A percentile compares a stretch with the other conserved stretches of the same genome.
Evolutionary conservation across 1,139 yeast genomes (phyloP).

Genomic region (Pichia norvegensis): DNA sequence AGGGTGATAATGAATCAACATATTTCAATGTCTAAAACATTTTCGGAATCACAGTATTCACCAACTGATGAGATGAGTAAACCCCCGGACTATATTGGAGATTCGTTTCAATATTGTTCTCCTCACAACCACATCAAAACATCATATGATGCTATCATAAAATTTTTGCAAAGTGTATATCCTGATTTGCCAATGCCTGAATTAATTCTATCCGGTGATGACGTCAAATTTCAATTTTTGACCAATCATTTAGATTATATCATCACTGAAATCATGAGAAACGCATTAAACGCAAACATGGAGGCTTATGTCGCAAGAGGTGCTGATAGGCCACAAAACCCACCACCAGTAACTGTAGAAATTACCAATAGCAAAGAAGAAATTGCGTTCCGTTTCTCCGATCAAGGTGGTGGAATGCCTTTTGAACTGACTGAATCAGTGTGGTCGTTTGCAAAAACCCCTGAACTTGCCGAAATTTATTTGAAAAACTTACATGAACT

Average conservation of each 20-base stretch:
- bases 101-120: slow-evolving; percentile 70
- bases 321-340: no score
- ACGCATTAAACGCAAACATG: slow-evolving; percentile 45
- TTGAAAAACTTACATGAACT: slow-evolving; percentile 58
- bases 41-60: slow-evolving; percentile 26
- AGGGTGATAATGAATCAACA: slow-evolving; percentile 90
- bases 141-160: slow-evolving; percentile 45
- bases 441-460: slow-evolving; percentile 79
- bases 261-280: slow-evolving; percentile 78
- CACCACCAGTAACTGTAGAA: slow-evolving; percentile 68
- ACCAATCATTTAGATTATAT: slow-evolving; percentile 80
- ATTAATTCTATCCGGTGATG: slow-evolving; percentile 62
- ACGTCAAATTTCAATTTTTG: slow-evolving; percentile 68
- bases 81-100: slow-evolving; percentile 74
- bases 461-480: slow-evolving; percentile 48
- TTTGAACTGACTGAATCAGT: slow-evolving; percentile 50
- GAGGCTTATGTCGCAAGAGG: slow-evolving; percentile 11
- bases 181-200: slow-evolving; percentile 66
- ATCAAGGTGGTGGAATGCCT: slow-evolving; percentile 81
- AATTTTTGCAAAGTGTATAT: slow-evolving; percentile 38
- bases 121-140: slow-evolving; percentile 61
- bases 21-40: slow-evolving; percentile 63
- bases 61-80: slow-evolving; percentile 26
- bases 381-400: slow-evolving; percentile 72
- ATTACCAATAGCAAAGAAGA: slow-evolving; percentile 60